Percentiles rank a stretch among this genome's conserved stretches.
These are phyloP conservation scores for Starmerella floricola DNA, from an alignment of 805 yeast genomes.

Conservation along the genomic window DNA sequence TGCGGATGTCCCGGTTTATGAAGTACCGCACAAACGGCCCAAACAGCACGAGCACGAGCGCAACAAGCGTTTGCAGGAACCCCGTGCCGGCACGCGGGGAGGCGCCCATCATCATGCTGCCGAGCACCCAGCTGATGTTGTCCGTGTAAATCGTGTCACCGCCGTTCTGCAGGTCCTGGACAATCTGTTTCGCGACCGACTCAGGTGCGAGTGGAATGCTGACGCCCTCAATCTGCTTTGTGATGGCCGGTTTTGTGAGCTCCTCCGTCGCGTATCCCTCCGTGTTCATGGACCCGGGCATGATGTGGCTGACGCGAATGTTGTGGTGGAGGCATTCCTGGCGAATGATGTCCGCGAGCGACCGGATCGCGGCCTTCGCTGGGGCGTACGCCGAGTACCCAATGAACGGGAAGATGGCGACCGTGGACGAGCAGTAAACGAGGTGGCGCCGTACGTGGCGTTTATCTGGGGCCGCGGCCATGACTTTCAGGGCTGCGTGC, in stretches of 20 bases:
- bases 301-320: slow-evolving; percentile 58
- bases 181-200: slow-evolving; percentile 49
- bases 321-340: slow-evolving; percentile 66
- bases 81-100: slow-evolving; percentile 23
- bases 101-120: slow-evolving; percentile 35
- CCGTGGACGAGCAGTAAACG: slow-evolving; percentile 59
- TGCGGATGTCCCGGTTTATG: slow-evolving; percentile 16
- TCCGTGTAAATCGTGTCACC: slow-evolving; percentile 71
- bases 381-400: slow-evolving; percentile 93
- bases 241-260: slow-evolving; percentile 71
- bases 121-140: slow-evolving; percentile 66
- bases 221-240: slow-evolving; percentile 74
- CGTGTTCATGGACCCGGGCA: slow-evolving; percentile 80
- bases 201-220: slow-evolving; percentile 57
- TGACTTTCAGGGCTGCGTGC: slow-evolving; percentile 40
- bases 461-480: slow-evolving; percentile 26
- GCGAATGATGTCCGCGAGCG: slow-evolving; percentile 63
- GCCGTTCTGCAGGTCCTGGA: slow-evolving; percentile 48
- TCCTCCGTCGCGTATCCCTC: slow-evolving; percentile 82
- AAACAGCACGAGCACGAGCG: slow-evolving; percentile 18
- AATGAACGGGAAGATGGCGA: slow-evolving; percentile 74
- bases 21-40: slow-evolving; percentile 22
- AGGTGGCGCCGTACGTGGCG: slow-evolving; percentile 36
- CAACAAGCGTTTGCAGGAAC: slow-evolving; percentile 21
- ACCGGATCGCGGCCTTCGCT: slow-evolving; percentile 64